Conservation (phyloP, 306 rosid genomes). For the Trifolium pratense region DNA sequence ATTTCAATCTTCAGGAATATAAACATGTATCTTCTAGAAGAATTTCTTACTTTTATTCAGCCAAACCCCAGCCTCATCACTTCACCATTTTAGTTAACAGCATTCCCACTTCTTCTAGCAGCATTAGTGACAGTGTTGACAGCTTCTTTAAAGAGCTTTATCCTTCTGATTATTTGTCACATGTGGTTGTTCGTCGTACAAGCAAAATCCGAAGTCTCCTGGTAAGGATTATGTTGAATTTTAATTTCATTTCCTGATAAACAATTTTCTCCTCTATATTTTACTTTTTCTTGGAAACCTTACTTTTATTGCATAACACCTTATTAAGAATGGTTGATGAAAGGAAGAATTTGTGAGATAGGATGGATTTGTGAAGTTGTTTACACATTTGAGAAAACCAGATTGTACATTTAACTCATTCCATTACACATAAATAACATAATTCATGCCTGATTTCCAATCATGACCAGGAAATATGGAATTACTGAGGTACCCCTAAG, state of each 20-base stretch:
- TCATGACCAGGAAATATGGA: no score
- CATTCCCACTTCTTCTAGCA: slow-evolving; percentile 65
- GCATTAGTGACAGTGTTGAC: slow-evolving; percentile 68
- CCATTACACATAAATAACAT: no score
- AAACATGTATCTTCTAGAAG: slow-evolving; percentile 72
- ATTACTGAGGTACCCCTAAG: no score
- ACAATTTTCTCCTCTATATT: slow-evolving; percentile 19
- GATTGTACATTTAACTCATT: no score
- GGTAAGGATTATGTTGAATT: slow-evolving; percentile 53
- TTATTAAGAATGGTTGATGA: no score
- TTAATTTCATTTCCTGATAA: slow-evolving; percentile 34
- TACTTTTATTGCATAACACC: background rate
- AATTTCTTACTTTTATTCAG: slow-evolving; percentile 73
- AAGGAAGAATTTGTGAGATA: no score
- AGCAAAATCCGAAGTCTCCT: slow-evolving; percentile 62
- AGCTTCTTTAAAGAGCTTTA: slow-evolving; percentile 74
- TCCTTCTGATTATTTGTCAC: slow-evolving; percentile 80
- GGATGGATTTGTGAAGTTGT: no score
- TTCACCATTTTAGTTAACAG: slow-evolving; percentile 82
- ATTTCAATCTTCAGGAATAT: slow-evolving; percentile 70
- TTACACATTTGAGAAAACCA: no score
- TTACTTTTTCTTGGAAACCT: slow-evolving; percentile 15
- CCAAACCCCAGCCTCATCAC: slow-evolving; percentile 89
- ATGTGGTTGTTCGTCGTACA: slow-evolving; percentile 71
- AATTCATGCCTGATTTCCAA: no score